Percentiles rank a stretch among this genome's conserved stretches.
phyloP scores from a whole-genome alignment of 805 yeast species.

The Yarrowia sp. region DNA sequence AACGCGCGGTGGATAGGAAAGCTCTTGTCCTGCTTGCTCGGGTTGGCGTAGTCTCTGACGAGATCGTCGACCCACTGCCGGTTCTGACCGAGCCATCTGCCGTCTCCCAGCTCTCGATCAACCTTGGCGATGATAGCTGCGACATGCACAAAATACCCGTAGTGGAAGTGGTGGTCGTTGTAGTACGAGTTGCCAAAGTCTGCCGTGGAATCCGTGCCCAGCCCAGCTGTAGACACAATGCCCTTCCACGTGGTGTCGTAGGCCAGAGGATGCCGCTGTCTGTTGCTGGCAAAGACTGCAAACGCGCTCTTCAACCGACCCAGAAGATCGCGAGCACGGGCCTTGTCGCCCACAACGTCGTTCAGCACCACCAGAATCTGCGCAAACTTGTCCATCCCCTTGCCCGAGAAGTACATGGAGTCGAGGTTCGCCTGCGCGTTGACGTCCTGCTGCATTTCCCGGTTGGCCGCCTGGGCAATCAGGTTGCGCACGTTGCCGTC shows the following conservation, averaged over 20 bases:
- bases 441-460: constrained; percentile 50
- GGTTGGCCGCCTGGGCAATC: constrained; percentile 46
- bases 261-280: constrained; percentile 61
- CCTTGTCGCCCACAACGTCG: constrained; percentile 54
- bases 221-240: constrained; percentile 63
- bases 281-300: constrained; percentile 59
- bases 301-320: constrained; percentile 61
- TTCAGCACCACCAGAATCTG: constrained; percentile 69
- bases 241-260: constrained; percentile 80
- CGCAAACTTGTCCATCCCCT: constrained; percentile 78
- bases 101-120: constrained; percentile 51
- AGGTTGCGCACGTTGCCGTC: constrained; percentile 39
- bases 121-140: constrained; percentile 73
- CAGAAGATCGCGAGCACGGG: constrained; percentile 49
- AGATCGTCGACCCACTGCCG: constrained; percentile 59
- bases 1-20: constrained; percentile 66
- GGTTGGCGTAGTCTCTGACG: constrained; percentile 67
- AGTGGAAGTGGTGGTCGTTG: constrained; percentile 87
- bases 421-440: constrained; percentile 55
- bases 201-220: constrained; percentile 45
- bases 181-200: constrained; percentile 79
- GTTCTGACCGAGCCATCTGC: constrained; percentile 49
- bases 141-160: constrained; percentile 78
- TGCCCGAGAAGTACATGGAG: constrained; percentile 86
- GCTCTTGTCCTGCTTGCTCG: constrained; percentile 48